phyloP scores from a whole-genome alignment of 805 yeast genomes.

The Candida pseudofarinosa region DNA sequence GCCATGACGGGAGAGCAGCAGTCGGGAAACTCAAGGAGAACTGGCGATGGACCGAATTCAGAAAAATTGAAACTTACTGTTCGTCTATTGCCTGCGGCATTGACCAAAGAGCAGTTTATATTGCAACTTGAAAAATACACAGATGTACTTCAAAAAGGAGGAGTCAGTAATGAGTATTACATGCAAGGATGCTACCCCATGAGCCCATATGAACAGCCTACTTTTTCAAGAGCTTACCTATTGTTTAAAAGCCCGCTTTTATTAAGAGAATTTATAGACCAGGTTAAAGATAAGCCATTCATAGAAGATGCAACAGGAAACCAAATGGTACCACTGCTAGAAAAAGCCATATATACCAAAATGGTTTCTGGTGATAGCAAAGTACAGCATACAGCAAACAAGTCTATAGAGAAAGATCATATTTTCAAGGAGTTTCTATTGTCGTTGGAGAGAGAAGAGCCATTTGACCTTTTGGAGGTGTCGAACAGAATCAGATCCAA shows the following conservation, averaged over 20 bases:
- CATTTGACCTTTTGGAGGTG: conserved; percentile 8
- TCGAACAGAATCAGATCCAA: conserved; percentile 9
- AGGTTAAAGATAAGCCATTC: conserved; percentile 21
- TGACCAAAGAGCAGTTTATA: conserved; percentile 25
- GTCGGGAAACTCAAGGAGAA: not conserved
- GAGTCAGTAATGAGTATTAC: conserved; percentile 26
- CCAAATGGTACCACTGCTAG: conserved; percentile 30
- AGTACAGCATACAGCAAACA: not conserved
- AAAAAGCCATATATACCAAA: conserved; percentile 26
- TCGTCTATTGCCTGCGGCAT: conserved; percentile 43
- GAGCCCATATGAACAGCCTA: conserved; percentile 37
- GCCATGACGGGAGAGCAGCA: not conserved
- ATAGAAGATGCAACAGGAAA: conserved; percentile 20
- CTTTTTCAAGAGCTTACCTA: conserved; percentile 40
- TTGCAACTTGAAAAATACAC: conserved; percentile 11
- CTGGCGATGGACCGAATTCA: conserved; percentile 3
- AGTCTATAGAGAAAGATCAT: conserved; percentile 11
- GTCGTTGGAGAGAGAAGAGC: conserved; percentile 6
- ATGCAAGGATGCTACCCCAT: conserved; percentile 38
- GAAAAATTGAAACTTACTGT: conserved; percentile 24
- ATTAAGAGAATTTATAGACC: conserved; percentile 24
- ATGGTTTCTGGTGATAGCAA: conserved; percentile 7
- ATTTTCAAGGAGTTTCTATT: conserved; percentile 9
- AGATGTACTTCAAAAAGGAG: conserved; percentile 10
- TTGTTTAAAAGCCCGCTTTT: conserved; percentile 23